Base-by-base conservation (phyloP, 2,329 filamentous ascomycete species). In the Sporothrix brasiliensis region DNA sequence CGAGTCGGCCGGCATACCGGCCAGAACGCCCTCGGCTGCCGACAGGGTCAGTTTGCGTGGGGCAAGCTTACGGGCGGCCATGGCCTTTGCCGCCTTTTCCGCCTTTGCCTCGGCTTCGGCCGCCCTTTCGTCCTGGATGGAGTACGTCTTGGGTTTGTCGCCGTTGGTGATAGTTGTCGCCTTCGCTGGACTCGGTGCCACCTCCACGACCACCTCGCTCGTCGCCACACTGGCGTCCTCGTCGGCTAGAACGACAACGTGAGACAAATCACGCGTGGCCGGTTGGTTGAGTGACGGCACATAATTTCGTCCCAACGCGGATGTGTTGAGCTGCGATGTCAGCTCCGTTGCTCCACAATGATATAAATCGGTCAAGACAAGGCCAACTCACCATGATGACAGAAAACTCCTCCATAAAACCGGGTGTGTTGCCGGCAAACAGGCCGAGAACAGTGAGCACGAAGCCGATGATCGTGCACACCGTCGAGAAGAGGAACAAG, bases 251-350 rank as follows among this genome's bases (percentile, higher is more conserved):
- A 70, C 73, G 52, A 72, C 69, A 19, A 72, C 68, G 34, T 71
- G 69, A 30, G 77, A 76, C 41, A 73, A 24, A 73, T 68, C 1
- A 73, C 74, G 47, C 76, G 74, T 10, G 73, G 71, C 16, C 75
- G 77, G 41, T 74, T 74, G 1, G 74, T 75, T 41, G 61, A 73
- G 72, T 0, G 74, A 75, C 13, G 77, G 75, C 41, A 82, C 73
- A 21, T 81, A 76, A 67, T 80, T 78, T 54, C 80, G 77, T 39
- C 80, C 81, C 47, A 83, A 78, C 16, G 76, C 74, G 21, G 81
- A 81, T 70, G 80, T 80, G 76, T 83, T 82, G 72, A 83, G 77
- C 80, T 82, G 41, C 14, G 44, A 14, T 7, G 16, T 3, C 61
- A 21, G 34, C 34, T 34, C 10, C 21, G 11, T 24, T 30, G 30